A percentile compares a stretch with the other conserved stretches of the same genome.
Conservation (phyloP, 2,329 filamentous ascomycete species). For the Fusarium coffeatum region DNA sequence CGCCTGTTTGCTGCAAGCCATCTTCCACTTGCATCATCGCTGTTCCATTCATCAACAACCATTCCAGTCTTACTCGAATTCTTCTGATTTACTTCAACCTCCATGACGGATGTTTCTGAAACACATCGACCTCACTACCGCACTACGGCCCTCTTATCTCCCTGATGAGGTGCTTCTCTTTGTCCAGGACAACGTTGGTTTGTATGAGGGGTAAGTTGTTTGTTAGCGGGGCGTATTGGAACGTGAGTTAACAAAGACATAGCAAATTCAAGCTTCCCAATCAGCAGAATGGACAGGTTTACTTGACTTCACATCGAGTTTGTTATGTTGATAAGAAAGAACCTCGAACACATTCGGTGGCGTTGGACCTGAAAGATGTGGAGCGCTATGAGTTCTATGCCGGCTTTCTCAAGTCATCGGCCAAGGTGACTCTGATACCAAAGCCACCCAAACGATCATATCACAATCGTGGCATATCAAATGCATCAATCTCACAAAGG, state of each 20-base stretch:
- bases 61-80: background rate
- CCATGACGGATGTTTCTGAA: constrained; percentile 94
- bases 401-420: constrained; percentile 92
- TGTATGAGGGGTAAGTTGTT: constrained; percentile 89
- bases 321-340: constrained; percentile 95
- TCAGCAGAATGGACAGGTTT: constrained; percentile 95
- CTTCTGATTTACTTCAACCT: constrained; percentile 44
- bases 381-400: constrained; percentile 93
- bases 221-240: constrained; percentile 5
- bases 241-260: constrained; percentile 28
- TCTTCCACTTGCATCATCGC: constrained; percentile 38
- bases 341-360: constrained; percentile 84
- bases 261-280: constrained; percentile 96
- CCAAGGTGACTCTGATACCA: constrained; percentile 90
- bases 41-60: constrained; percentile 15
- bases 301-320: constrained; percentile 92
- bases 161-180: constrained; percentile 95
- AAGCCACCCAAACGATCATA: constrained; percentile 78
- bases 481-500: constrained; percentile 59
- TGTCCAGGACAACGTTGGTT: constrained; percentile 95
- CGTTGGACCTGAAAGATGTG: constrained; percentile 89
- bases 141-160: constrained; percentile 89
- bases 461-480: constrained; percentile 63
- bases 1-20: constrained; percentile 26
- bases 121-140: constrained; percentile 94